Evolutionary conservation across 257 asterid genomes (phyloP), one percentile per base, ranked within the genome.

Genomic region (Primulina eburnea): DNA sequence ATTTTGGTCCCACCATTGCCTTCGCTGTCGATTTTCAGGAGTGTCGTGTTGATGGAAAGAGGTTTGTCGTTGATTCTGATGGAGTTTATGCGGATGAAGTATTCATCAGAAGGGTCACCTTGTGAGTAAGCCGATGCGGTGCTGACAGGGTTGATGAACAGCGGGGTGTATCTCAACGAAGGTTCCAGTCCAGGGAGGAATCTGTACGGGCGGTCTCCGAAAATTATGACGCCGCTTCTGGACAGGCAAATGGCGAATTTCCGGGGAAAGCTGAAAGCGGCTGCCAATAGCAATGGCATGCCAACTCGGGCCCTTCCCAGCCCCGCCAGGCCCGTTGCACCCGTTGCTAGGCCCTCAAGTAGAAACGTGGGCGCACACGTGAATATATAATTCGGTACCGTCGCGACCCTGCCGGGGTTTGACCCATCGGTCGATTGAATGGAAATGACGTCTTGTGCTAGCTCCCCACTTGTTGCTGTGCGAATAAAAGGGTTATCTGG

Each of bases 1-100:
- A 90, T 86, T 21, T 86, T 90, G 0, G 92, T 86, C 0, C 92
- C 89, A 1, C 94, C 94, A 53, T 79, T 70, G 4, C 95, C 91
- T 1, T 84, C 67, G 21, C 70, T 40, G 60, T 87, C 83, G 64
- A 90, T 80, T 2, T 70, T 62, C 1, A 88, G 65, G 9, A 86
- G 78, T 0, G 85, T 76, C 7, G 67, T 55, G 69, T 88, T 86
- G 33, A 88, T 55, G 0, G 84, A 3, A 28, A 88, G 76, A 0
- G 71, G 65, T n/a, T n/a, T 61, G 47, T 64, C 67, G 73, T 86
- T 75, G 62, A 88, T 35, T 21, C 38, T 56, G 62, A 90, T 76
- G 1, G 87, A 50, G 66, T 73, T 79, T 8, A 86, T 76, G 10
- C 80, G 79, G 75, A 90, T 78, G 77, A 88, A 88, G 75, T 90